phyloP scores from a whole-genome alignment of 441 rosid genomes.

The Adansonia rubrostipa region DNA sequence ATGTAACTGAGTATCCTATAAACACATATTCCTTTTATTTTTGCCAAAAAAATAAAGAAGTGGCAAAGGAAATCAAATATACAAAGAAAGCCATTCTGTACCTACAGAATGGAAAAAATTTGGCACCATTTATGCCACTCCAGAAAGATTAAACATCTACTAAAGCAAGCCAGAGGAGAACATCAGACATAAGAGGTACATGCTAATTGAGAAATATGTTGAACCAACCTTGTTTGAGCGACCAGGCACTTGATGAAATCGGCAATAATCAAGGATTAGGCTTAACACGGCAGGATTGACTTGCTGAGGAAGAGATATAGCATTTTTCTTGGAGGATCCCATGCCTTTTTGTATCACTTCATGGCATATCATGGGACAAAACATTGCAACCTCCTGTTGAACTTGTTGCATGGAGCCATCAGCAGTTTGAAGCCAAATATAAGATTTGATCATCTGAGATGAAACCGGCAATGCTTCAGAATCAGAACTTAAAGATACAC shows the following conservation, averaged over 20 bases:
- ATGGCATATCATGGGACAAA: slow-evolving; percentile 72
- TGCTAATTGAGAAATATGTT: slow-evolving; percentile 24
- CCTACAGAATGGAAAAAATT: not conserved
- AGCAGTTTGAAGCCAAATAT: slow-evolving; percentile 70
- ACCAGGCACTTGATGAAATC: slow-evolving; percentile 75
- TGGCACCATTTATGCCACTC: slow-evolving; percentile 27
- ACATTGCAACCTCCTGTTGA: slow-evolving; percentile 80
- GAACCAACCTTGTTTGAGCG: slow-evolving; percentile 78
- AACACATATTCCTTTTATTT: not conserved
- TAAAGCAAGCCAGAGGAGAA: slow-evolving; percentile 26
- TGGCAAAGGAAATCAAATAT: slow-evolving; percentile 4
- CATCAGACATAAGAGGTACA: slow-evolving; percentile 26
- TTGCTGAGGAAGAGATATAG: slow-evolving; percentile 69
- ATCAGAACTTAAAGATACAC: slow-evolving; percentile 11
- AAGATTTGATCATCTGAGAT: slow-evolving; percentile 65
- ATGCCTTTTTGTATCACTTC: slow-evolving; percentile 64
- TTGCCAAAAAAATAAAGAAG: not conserved
- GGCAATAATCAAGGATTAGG: slow-evolving; percentile 69
- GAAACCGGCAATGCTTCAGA: slow-evolving; percentile 24
- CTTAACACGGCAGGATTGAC: slow-evolving; percentile 70
- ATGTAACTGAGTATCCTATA: slow-evolving; percentile 11
- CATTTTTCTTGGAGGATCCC: slow-evolving; percentile 67
- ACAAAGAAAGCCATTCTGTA: slow-evolving; percentile 28
- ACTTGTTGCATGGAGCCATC: slow-evolving; percentile 80
- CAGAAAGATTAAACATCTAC: slow-evolving; percentile 13